A percentile compares a stretch with the other conserved stretches of the same genome.
Evolutionary conservation across 2,329 filamentous ascomycete genomes (phyloP).

Genomic region (Aplosporella prunicola): DNA sequence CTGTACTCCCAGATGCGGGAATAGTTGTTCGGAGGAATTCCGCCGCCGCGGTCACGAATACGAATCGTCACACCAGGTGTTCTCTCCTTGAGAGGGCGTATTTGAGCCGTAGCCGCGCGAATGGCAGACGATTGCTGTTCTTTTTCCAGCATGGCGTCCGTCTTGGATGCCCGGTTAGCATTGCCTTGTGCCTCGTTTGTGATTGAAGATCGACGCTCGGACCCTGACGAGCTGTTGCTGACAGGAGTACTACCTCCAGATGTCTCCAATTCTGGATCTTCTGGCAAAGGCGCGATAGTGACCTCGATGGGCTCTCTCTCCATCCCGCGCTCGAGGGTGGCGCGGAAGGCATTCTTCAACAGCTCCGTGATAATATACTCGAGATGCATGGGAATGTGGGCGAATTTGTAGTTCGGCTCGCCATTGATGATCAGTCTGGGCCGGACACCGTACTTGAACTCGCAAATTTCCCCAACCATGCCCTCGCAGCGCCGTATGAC

Average conservation of each 20-base stretch:
- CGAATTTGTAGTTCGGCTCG: slow-evolving; percentile 77
- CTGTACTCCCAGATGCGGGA: slow-evolving; percentile 94
- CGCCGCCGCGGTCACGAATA: slow-evolving; percentile 90
- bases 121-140: slow-evolving; percentile 8
- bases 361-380: slow-evolving; percentile 97
- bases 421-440: slow-evolving; percentile 75
- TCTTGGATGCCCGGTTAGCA: slow-evolving; percentile 22
- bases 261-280: no score
- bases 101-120: slow-evolving; percentile 23
- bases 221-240: slow-evolving; percentile 10
- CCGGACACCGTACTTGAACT: slow-evolving; percentile 85
- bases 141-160: not conserved
- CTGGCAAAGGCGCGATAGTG: slow-evolving; percentile 69
- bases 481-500: slow-evolving; percentile 78
- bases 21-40: slow-evolving; percentile 75
- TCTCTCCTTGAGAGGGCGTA: slow-evolving; percentile 38
- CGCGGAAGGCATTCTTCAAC: slow-evolving; percentile 92
- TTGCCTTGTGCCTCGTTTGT: slow-evolving; percentile 27
- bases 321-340: slow-evolving; percentile 76
- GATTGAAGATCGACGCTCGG: slow-evolving; percentile 17
- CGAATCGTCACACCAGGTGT: slow-evolving; percentile 84
- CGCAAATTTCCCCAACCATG: slow-evolving; percentile 92
- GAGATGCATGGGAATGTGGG: slow-evolving; percentile 88
- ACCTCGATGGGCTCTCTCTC: slow-evolving; percentile 77
- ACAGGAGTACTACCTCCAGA: no score